Evolutionary conservation across 805 yeast species (phyloP), one percentile per base, ranked within the genome.

Genomic region (Metschnikowia henanensis): DNA sequence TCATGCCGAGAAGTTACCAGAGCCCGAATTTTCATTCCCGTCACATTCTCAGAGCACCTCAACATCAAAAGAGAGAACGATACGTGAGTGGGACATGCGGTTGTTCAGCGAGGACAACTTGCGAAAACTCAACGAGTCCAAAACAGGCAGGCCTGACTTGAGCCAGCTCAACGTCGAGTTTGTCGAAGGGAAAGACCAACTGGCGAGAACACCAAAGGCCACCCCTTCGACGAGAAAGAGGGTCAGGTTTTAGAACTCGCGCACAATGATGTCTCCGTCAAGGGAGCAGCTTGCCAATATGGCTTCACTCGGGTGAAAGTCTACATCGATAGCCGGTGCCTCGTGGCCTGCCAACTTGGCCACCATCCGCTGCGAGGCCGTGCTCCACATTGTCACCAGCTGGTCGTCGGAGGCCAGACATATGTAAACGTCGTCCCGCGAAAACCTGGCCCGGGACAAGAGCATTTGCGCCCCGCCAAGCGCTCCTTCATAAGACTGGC

Each of bases 341-440:
- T 56, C 50, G 55, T 87, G 91, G 2, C 90, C 91, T 3, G 70
- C 66, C 8, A 74, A 59, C 52, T 82, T 80, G 36, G 70, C 64
- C 5, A 70, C 46, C 20, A 82, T 51, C 37, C 69, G 69, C 39
- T 79, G 65, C 0, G 83, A 66, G 4, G 70, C 69, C 13, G 76
- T 65, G 47, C 82, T 82, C 92, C 91, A 87, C 3, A 74, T 51
- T 5, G 80, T 77, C 0, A 77, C 72, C 5, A 79, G 70, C 1
- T 74, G 67, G 58, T 85, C 89, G 22, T 77, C 79, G 1, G 87
- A 76, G 0, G 92, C 94, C 15, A 87, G 77, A 3, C 65, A 50
- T 7, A 79, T 56, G 53, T 68, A 47, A 54, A 68, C 54, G 38
- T 64, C 70, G 40, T 67, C 68, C 7, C 53, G 54, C n/a, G 79